Conservation (phyloP, 306 rosid species). For the Dalbergia cultrata region DNA sequence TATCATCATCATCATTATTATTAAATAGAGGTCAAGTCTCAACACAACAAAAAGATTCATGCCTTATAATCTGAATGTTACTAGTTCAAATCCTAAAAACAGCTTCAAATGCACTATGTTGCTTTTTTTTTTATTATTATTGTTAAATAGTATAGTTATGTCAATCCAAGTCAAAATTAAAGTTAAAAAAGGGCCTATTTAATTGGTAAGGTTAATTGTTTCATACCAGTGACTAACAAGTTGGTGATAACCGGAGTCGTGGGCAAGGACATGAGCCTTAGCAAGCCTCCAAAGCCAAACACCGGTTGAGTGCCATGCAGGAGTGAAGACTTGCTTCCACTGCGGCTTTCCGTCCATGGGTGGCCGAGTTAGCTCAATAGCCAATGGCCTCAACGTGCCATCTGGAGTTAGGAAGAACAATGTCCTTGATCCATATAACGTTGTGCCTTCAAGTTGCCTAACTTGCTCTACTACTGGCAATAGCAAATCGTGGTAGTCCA, state of each 20-base stretch:
- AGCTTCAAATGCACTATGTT: too few species aligned
- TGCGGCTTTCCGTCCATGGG: constrained; percentile 68
- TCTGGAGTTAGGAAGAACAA: constrained; percentile 66
- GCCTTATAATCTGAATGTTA: too few species aligned
- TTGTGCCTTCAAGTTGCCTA: constrained; percentile 65
- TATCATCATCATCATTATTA: too few species aligned
- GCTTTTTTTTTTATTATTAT: too few species aligned
- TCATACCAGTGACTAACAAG: constrained; percentile 85
- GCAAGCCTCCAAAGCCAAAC: constrained; percentile 96
- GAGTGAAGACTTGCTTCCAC: constrained; percentile 71
- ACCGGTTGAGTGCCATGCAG: constrained; percentile 68
- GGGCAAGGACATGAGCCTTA: constrained; percentile 85
- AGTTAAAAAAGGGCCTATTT: neutral
- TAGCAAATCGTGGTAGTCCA: constrained; percentile 83
- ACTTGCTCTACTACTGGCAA: constrained; percentile 74
- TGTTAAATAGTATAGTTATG: too few species aligned
- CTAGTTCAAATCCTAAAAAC: too few species aligned
- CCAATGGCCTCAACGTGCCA: constrained; percentile 68
- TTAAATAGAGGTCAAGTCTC: too few species aligned
- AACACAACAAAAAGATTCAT: too few species aligned
- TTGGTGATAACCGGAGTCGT: constrained; percentile 85
- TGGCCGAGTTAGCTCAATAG: constrained; percentile 83
- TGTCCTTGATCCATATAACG: constrained; percentile 84
- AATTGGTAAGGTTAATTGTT: too few species aligned
- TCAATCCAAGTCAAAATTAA: neutral